Base-by-base conservation (phyloP, 495 filamentous ascomycete genomes). In the Tuber calosporum region DNA sequence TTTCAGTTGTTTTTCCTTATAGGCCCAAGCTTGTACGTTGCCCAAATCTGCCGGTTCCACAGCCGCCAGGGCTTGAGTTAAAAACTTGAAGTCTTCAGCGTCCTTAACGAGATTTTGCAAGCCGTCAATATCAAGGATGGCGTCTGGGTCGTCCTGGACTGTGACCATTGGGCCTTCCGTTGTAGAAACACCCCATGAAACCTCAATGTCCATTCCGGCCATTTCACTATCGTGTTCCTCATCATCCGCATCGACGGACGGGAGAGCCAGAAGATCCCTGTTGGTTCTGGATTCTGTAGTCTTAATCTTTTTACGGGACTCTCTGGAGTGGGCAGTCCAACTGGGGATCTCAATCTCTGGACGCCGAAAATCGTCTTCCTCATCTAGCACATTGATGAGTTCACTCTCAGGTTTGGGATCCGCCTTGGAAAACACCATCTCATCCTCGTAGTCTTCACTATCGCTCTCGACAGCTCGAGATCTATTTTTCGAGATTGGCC, bases 1-100 rank as follows among this genome's bases (percentile, higher is more conserved):
- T 79, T 97, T 95, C 82, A 96, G 90, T 74, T 93, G 89, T 80
- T 95, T 92, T 77, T 97, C 91, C 75, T 89, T 92, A 91, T 93
- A 97, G 8, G 93, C 86, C 94, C 94, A 99, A 48, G 89, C 85
- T 68, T 88, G 85, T 8, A 90, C 85, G 77, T 93, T 89, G 13
- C 88, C 88, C 71, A 96, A 78, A 39, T 85, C 85, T 43, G 86
- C 87, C 42, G 83, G 74, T 34, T 84, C 42, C 76, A 85, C 82
- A 40, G 85, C 83, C 0, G 79, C 77, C 40, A 93, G 79, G 6
- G 87, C 83, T 38, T 86, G 77, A 69, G 83, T 85, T 40, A 91
- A 84, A 72, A 87, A 87, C 20, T 83, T 85, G 68, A 92, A 84
- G 77, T 91, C 93, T 84, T 93, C 94, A 15, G 91, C 88, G 73